Conservation (phyloP, 495 filamentous ascomycete species). For the Viridothelium virens region DNA sequence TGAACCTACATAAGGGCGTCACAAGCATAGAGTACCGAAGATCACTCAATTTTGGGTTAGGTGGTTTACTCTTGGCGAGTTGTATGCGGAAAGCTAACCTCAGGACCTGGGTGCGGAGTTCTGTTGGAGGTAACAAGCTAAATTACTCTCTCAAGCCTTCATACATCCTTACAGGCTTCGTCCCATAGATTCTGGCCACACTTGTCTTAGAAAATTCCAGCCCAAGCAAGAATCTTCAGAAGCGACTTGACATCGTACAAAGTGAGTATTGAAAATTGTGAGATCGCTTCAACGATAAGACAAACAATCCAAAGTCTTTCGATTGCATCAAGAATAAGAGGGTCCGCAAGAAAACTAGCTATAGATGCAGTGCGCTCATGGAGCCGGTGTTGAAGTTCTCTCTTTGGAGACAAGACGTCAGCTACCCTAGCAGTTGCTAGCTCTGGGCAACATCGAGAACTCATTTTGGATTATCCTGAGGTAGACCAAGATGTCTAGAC, state of each 20-base stretch:
- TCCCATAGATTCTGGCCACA: not conserved
- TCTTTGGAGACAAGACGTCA: not conserved
- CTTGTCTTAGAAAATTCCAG: not conserved
- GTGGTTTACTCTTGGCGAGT: not conserved
- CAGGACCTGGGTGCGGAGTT: not conserved
- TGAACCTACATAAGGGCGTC: no score
- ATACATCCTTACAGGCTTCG: not conserved
- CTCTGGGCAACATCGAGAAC: not conserved
- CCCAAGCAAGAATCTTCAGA: not conserved
- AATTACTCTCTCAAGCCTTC: not conserved
- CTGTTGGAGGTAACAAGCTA: not conserved
- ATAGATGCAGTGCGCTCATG: not conserved
- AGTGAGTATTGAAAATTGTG: not conserved
- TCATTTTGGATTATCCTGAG: not conserved
- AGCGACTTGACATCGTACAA: not conserved
- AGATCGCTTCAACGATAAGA: not conserved
- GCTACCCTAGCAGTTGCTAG: not conserved
- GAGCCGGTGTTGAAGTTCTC: not conserved
- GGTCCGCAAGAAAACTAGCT: not conserved
- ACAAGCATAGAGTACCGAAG: no score
- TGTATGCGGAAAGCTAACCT: not conserved
- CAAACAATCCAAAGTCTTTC: not conserved
- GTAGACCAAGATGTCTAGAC: not conserved
- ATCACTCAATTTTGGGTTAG: not conserved
- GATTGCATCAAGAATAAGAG: not conserved